phyloP scores from a whole-genome alignment of 2,329 filamentous ascomycete species.

The Fusarium sp. region DNA sequence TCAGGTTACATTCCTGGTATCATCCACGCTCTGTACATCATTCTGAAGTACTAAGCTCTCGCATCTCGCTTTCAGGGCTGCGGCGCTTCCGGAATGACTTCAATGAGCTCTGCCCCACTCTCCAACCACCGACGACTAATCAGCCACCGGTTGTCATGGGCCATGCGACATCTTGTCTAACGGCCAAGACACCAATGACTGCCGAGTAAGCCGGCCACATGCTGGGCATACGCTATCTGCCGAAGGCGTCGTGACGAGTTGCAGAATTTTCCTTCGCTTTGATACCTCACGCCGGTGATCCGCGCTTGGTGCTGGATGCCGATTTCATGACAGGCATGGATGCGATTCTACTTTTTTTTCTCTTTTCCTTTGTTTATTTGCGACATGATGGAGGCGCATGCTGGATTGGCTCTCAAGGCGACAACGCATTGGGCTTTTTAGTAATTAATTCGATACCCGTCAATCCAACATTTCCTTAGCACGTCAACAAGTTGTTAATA shows the following conservation, averaged over 20 bases:
- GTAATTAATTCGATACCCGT: slow-evolving; percentile 52
- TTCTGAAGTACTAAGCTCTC: slow-evolving; percentile 82
- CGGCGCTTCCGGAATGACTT: slow-evolving; percentile 28
- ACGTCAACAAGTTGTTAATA: background rate
- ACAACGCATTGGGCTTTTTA: slow-evolving; percentile 49
- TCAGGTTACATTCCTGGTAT: slow-evolving; percentile 80
- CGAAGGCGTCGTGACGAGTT: slow-evolving; percentile 27
- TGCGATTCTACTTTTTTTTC: slow-evolving; percentile 21
- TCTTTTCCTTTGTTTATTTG: slow-evolving; percentile 41
- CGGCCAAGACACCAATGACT: slow-evolving; percentile 41
- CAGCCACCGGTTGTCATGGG: slow-evolving; percentile 30
- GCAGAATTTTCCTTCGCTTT: slow-evolving; percentile 34
- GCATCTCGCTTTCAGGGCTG: slow-evolving; percentile 28
- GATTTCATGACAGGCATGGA: slow-evolving; percentile 43
- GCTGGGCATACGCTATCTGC: slow-evolving; percentile 26
- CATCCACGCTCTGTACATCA: slow-evolving; percentile 95
- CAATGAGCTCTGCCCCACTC: slow-evolving; percentile 36
- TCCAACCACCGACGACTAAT: slow-evolving; percentile 23
- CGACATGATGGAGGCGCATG: slow-evolving; percentile 42
- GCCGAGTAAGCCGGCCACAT: slow-evolving; percentile 29
- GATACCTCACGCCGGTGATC: slow-evolving; percentile 40
- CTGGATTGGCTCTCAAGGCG: slow-evolving; percentile 48
- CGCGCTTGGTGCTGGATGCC: slow-evolving; percentile 34
- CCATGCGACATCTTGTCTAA: slow-evolving; percentile 30
- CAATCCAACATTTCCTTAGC: slow-evolving; percentile 47